Evolutionary conservation across 495 filamentous ascomycete species (phyloP).

Genomic region (Parachaetomium inaequale): DNA sequence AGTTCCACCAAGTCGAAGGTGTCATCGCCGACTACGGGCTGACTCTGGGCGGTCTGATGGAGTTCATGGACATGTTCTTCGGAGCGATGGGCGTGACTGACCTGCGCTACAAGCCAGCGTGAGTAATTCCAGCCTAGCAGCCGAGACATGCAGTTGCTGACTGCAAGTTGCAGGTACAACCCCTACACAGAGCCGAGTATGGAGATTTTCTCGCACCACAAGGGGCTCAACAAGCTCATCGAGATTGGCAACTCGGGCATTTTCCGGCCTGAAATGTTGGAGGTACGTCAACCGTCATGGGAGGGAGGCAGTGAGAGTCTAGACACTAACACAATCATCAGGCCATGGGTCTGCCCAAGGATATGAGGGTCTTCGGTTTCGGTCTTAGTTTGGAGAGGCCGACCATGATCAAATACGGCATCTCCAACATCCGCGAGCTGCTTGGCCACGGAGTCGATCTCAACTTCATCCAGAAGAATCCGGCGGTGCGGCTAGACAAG

Average conservation of each 20-base stretch:
- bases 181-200: constrained; percentile 85
- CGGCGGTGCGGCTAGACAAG: constrained; percentile 78
- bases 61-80: constrained; percentile 97
- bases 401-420: constrained; percentile 95
- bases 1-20: constrained; percentile 98
- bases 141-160: not conserved
- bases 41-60: constrained; percentile 87
- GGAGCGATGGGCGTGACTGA: constrained; percentile 87
- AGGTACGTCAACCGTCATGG: constrained; percentile 36
- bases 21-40: constrained; percentile 95
- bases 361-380: constrained; percentile 87
- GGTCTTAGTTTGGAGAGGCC: constrained; percentile 87
- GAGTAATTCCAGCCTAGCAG: not conserved
- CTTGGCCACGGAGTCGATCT: constrained; percentile 82
- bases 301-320: not conserved
- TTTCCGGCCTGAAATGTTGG: constrained; percentile 96
- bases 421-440: constrained; percentile 80
- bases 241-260: constrained; percentile 98
- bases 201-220: constrained; percentile 83
- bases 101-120: constrained; percentile 71
- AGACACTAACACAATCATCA: not conserved
- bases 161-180: constrained; percentile 87
- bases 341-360: constrained; percentile 77
- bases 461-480: constrained; percentile 74
- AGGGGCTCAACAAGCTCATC: constrained; percentile 83